Percentiles rank a stretch among this genome's conserved stretches.
These are phyloP conservation scores for Circinella minor DNA, from an alignment of 371 early-diverging fungal species.

Conservation along the genomic window DNA sequence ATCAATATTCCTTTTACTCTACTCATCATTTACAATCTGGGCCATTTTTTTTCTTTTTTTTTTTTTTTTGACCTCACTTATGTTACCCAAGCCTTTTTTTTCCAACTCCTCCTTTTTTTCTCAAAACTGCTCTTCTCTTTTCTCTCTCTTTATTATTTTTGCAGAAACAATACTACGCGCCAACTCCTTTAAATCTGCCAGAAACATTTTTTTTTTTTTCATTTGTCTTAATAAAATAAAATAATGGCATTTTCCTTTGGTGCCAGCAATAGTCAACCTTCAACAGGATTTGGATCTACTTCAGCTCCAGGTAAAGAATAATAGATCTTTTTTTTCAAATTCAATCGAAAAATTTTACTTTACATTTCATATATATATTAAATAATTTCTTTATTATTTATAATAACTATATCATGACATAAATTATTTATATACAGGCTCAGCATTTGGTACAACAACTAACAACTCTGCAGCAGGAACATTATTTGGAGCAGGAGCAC, in stretches of 20 bases:
- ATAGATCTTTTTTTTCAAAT: background rate
- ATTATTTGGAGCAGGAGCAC: background rate
- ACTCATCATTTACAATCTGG: too few species aligned
- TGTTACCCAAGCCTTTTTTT: too few species aligned
- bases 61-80: too few species aligned
- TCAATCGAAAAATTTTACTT: background rate
- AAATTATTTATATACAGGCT: background rate
- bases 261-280: constrained; percentile 16
- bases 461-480: background rate
- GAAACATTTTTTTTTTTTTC: background rate
- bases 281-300: constrained; percentile 23
- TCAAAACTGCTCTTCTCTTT: too few species aligned
- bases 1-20: too few species aligned
- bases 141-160: too few species aligned
- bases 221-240: background rate
- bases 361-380: background rate
- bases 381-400: too few species aligned
- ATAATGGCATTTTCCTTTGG: constrained; percentile 27
- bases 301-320: constrained; percentile 3
- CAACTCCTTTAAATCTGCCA: background rate
- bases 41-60: too few species aligned
- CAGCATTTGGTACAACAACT: background rate
- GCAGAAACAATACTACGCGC: background rate
- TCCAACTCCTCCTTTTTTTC: too few species aligned
- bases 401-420: too few species aligned